Base-by-base conservation (phyloP, 2,329 filamentous ascomycete species). In the Ophiostoma tasmaniense region DNA sequence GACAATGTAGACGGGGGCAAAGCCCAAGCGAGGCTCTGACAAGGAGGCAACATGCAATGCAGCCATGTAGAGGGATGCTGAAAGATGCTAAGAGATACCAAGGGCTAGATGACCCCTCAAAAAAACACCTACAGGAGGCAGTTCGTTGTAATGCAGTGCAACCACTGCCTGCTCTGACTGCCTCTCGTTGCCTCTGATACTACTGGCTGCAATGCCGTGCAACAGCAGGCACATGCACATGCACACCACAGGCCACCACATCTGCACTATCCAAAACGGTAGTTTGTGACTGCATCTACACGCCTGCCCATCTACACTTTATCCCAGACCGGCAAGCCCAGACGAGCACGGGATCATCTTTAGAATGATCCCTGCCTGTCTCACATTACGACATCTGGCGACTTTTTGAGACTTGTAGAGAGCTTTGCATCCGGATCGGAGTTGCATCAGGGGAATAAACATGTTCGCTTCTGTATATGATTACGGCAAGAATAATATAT, bases 271-370 rank as follows among this genome's bases (percentile, higher is more conserved):
- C 8, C 50, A 28, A 45, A 45, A 20, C 42, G 42, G 42, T 17
- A 45, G 42, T n/a, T 45, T 45, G 42, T 45, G 42, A 61, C 55
- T 61, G 13, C 55, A 30, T 61, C 50, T 25, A 55, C 17, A 20
- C 45, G 7, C 45, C 17, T 28, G 50, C 55, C 25, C 55, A 17
- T 61, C 11, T 25, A 22, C 50, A 22, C 33, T 37, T 17, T 22
- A 11, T 76, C 78, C 79, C 73, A 78, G 76, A 76, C 76, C 73
- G 78, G 78, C 73, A 80, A 77, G 75, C 74, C 70, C 78, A 78
- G 77, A 78, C 77, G 79, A 80, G 73, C 73, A 77, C 74, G 72
- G 71, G 75, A 76, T 72, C 28, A 69, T 45, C 35, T 20, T 55
- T 55, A 25, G 25, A 22, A 55, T 25, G 8, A 33, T 61, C 39